Evolutionary conservation across 768 basidiomycete genomes (phyloP), one percentile per base, ranked within the genome.

Genomic region (Candolleomyces efflorescens): DNA sequence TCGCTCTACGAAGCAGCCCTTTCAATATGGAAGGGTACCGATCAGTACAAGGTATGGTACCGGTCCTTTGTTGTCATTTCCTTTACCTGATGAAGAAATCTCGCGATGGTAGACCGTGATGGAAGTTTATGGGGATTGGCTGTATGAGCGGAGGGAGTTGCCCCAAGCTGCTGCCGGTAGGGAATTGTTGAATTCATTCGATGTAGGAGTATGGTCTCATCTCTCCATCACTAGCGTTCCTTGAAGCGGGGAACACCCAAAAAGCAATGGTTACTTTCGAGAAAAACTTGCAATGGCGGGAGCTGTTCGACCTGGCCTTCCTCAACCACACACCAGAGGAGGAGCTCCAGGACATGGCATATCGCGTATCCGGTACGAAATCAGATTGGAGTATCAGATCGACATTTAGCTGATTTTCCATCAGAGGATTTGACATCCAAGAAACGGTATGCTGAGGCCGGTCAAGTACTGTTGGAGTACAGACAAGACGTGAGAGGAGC

Each of bases 221-320:
- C 38, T 53, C 17, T 44, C 18, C 58, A 64, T 36, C 53, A n/a
- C 1, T 62, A 92, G 95, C 86, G 0, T 97, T 94, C 72, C 69
- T 82, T 0, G 82, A 92, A 61, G 92, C 90, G 7, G 69, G 72
- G 3, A 77, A 82, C 54, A 71, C 75, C 1, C 67, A 77, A 4
- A 94, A 92, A 59, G 92, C 95, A 1, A 86, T 99, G 82, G 78
- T 88, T 9, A 87, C 95, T 0, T 85, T 94, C 64, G 95, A 98
- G 70, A 88, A 86, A 56, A 89, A 90, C 0, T 74, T 93, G 32
- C 83, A 89, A 54, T 99, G 96, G 96, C 86, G 89, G 65, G 93
- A 95, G 62, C 75, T 97, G 0, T 98, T 99, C 69, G 86, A 90
- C 23, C 74, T 97, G 24, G 89, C 89, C 2, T 64, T 81, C 20